Conservation (phyloP, 2,329 filamentous ascomycete species). For the Pseudocercospora eumusae region DNA sequence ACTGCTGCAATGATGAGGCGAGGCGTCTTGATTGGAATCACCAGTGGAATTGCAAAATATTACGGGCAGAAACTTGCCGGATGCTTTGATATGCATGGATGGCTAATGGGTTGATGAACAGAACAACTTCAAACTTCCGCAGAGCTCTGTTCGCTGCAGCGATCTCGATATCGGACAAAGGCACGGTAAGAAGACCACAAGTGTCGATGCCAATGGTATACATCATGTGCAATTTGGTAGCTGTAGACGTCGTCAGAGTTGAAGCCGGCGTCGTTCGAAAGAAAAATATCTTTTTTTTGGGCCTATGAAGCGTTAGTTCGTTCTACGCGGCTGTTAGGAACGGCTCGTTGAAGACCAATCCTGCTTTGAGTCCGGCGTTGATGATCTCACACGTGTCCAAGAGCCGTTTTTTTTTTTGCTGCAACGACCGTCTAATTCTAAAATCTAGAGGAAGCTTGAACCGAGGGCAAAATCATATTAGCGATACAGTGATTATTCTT, state of each 20-base stretch:
- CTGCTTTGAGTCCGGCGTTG: too few relatives aligned
- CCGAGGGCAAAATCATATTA: neutral
- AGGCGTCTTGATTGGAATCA: neutral
- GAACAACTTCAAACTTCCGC: neutral
- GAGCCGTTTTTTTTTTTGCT: neutral
- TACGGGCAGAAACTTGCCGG: neutral
- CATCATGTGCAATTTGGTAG: neutral
- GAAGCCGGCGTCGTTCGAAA: neutral
- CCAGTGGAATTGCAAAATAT: neutral
- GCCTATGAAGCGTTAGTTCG: neutral
- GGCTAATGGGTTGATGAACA: neutral
- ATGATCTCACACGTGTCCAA: neutral
- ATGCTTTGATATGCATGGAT: neutral
- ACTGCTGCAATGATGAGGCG: neutral
- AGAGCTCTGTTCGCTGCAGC: neutral
- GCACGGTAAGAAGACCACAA: neutral
- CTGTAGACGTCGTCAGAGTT: neutral
- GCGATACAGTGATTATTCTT: neutral
- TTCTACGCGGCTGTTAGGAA: neutral
- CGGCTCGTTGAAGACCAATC: neutral
- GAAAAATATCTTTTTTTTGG: neutral
- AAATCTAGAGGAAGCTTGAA: neutral
- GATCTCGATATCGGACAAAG: neutral
- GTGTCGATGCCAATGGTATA: neutral
- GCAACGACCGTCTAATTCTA: neutral